Evolutionary conservation across 202 grass and related monocot genomes (phyloP), one percentile per base, ranked within the genome.

Genomic region (Musa balbisiana): DNA sequence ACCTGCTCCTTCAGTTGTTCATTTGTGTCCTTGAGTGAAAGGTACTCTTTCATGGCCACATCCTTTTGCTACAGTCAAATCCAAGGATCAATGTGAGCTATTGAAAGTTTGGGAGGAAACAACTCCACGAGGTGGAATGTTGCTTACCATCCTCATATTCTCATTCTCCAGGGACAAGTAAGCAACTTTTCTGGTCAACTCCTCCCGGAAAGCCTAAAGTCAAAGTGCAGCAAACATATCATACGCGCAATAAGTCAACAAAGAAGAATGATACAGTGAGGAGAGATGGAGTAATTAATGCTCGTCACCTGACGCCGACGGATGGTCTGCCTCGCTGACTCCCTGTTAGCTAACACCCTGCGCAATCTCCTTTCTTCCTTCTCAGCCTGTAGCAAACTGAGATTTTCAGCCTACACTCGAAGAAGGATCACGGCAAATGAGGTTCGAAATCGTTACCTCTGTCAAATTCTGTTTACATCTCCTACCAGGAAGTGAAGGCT

Each of bases 261-360:
- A 49, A 25, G 29, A 64, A 60, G 49, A 3, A 24, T 9, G 11
- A 72, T 14, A 0, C 43, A 51, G 17, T 52, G 10, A 24, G 74
- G 25, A 49, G 24, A 9, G 14, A 59, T 33, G 25, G 15, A 52
- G 12, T 58, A n/a, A 22, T 21, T 52, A 17, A 9, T 19, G 25
- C 4, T 17, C 10, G 1, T 73, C 21, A 89, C 90, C 82, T 96
- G 92, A 62, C 92, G 82, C 55, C 87, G 85, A 60, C 86, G 87
- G 73, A 96, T 92, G 56, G 92, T 92, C 19, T 96, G 92, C 52
- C 89, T 90, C 10, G 92, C 92, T 0, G 92, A 96, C 73, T 92
- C 92, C 78, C 92, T 80, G 77, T 96, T 96, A 5, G 89, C 87
- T 52, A 96, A 82, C 66, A 96, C 84, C 59, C 92, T 86, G 4